Evolutionary conservation across 2,329 filamentous ascomycete species (phyloP).

Genomic region (Scleromitrula shiraiana): DNA sequence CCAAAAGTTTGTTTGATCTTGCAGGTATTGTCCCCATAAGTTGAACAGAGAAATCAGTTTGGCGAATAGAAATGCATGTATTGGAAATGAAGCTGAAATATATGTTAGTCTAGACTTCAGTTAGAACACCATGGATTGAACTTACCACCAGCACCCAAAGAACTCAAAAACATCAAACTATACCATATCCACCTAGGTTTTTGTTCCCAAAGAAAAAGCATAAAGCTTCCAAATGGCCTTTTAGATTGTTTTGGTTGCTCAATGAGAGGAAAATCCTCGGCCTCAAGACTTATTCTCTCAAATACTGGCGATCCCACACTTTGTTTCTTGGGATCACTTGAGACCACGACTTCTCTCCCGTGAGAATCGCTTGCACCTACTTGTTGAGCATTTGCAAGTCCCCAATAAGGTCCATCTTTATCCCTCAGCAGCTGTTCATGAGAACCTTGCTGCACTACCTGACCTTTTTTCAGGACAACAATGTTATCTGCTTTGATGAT

Average conservation of each 20-base stretch:
- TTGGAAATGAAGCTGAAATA: constrained; percentile 28
- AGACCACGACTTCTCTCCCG: neutral
- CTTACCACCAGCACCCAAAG: neutral
- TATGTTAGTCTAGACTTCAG: neutral
- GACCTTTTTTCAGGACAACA: constrained; percentile 66
- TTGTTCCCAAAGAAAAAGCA: constrained; percentile 24
- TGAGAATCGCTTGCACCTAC: constrained; percentile 26
- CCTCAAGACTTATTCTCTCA: neutral
- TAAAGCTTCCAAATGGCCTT: neutral
- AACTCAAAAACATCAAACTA: neutral
- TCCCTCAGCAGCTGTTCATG: constrained; percentile 57
- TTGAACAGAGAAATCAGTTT: constrained; percentile 25
- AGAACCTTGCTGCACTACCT: constrained; percentile 66
- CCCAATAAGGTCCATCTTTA: constrained; percentile 55
- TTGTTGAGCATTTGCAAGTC: constrained; percentile 55
- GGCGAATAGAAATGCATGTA: constrained; percentile 31
- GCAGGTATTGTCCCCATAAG: constrained; percentile 14
- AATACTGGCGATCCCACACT: neutral
- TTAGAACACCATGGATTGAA: too few relatives aligned
- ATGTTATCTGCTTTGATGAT: constrained; percentile 89
- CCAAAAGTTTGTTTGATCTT: constrained; percentile 36
- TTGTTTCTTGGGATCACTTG: neutral
- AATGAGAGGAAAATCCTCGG: neutral
- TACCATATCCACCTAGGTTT: constrained; percentile 5
- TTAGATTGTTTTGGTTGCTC: neutral